A percentile compares a stretch with the other conserved stretches of the same genome.
These are phyloP conservation scores for Phytophthora multivora DNA, from an alignment of 352 stramenopile species.

Conservation along the genomic window DNA sequence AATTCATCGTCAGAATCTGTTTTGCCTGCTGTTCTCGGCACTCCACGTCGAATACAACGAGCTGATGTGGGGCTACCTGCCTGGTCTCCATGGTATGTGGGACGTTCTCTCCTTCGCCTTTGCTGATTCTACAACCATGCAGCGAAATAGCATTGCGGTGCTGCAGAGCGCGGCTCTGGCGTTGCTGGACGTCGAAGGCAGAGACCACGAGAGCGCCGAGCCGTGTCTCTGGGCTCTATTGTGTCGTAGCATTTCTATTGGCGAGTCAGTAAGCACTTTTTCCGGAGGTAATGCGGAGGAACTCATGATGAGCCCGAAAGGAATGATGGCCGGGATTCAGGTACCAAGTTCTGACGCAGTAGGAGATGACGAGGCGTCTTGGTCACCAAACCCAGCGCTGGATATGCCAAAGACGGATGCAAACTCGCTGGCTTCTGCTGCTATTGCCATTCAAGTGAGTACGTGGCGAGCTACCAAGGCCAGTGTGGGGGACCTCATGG, in stretches of 20 bases:
- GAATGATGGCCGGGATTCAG: slow-evolving; percentile 32
- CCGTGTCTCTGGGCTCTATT: slow-evolving; percentile 78
- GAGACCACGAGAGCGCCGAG: slow-evolving; percentile 47
- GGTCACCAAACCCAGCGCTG: slow-evolving; percentile 21
- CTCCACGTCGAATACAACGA: slow-evolving; percentile 74
- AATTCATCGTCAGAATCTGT: slow-evolving; percentile 63
- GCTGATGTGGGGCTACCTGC: slow-evolving; percentile 66
- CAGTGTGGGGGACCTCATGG: slow-evolving; percentile 61
- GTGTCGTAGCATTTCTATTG: slow-evolving; percentile 80
- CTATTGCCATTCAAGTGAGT: slow-evolving; percentile 62
- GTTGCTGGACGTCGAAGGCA: slow-evolving; percentile 70
- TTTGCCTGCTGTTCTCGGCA: slow-evolving; percentile 78
- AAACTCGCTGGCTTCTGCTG: slow-evolving; percentile 39
- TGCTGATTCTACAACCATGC: slow-evolving; percentile 22
- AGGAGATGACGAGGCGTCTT: slow-evolving; percentile 21
- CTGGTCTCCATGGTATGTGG: slow-evolving; percentile 72
- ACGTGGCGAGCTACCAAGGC: slow-evolving; percentile 77
- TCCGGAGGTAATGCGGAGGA: slow-evolving; percentile 30
- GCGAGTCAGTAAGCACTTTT: slow-evolving; percentile 62
- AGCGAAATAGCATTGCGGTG: slow-evolving; percentile 41
- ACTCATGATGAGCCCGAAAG: slow-evolving; percentile 80
- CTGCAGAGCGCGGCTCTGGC: slow-evolving; percentile 67
- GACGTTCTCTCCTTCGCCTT: slow-evolving; percentile 57
- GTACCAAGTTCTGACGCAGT: slow-evolving; percentile 12
- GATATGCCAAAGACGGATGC: slow-evolving; percentile 30